These are phyloP conservation scores for Saturnispora besseyi DNA, from an alignment of 805 yeast genomes.

Conservation along the genomic window DNA sequence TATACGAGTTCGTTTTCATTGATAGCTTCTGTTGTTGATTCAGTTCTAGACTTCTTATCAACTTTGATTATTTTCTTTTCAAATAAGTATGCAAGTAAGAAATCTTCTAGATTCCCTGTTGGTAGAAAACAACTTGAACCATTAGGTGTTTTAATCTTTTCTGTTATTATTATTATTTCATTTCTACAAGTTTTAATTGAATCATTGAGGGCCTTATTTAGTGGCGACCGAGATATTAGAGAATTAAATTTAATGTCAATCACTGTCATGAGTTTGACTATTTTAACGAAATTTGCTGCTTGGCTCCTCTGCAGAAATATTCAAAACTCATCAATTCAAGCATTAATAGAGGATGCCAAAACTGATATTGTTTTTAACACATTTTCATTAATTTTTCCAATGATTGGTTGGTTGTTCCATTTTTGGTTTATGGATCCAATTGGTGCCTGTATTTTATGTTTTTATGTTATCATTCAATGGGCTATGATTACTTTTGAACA, in stretches of 20 bases:
- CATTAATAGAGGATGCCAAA: conserved; percentile 73
- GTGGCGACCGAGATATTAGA: conserved; percentile 32
- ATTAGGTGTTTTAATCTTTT: conserved; percentile 65
- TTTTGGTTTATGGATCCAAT: conserved; percentile 69
- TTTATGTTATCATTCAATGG: conserved; percentile 61
- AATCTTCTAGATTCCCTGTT: conserved; percentile 43
- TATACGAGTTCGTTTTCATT: conserved; percentile 66
- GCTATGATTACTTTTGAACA: conserved; percentile 56
- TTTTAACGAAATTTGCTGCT: conserved; percentile 49
- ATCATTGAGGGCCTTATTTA: conserved; percentile 41
- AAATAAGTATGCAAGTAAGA: conserved; percentile 38
- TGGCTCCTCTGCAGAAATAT: conserved; percentile 56
- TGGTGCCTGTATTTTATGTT: conserved; percentile 58
- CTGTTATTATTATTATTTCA: conserved; percentile 60
- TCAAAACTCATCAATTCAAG: conserved; percentile 60
- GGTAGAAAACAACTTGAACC: conserved; percentile 72
- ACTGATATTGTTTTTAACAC: conserved; percentile 69
- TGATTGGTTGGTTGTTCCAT: conserved; percentile 42
- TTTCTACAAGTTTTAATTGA: conserved; percentile 66
- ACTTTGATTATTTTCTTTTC: conserved; percentile 63
- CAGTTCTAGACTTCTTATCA: conserved; percentile 63
- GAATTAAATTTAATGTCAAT: conserved; percentile 42
- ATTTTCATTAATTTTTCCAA: conserved; percentile 64
- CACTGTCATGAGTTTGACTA: conserved; percentile 54
- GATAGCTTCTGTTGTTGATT: conserved; percentile 71